Evolutionary conservation across 306 rosid species (phyloP), one percentile per base, ranked within the genome.

Genomic region (Nissolia schottii): DNA sequence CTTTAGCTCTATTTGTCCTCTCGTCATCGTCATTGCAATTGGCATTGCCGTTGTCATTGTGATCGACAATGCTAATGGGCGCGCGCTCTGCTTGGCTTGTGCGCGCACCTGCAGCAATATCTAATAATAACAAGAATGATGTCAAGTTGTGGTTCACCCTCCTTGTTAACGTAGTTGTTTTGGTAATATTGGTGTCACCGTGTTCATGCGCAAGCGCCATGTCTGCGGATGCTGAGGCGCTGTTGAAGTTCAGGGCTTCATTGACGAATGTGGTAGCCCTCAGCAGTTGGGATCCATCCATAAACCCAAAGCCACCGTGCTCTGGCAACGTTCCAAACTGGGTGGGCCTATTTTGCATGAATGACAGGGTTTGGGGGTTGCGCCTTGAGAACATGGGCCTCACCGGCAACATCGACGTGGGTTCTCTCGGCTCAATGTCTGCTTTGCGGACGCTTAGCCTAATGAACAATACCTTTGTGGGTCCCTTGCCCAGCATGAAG

Each of bases 381-480:
- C 84, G 80, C 15, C 93, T 94, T 1, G 96, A 89, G 69, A 81
- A 50, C 70, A 75, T 85, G 84, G 93, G 90, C 0, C 88, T 94
- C n/a, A 77, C 53, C 10, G 99, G 97, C 13, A 71, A 2, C 25
- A 71, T 90, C 2, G 81, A 89, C 20, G 2, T 91, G 11, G 63
- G 43, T 2, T 41, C 88, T 50, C 85, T 94, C 0, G 55, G 32
- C 16, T 27, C 77, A n/a, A 38, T 89, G 69, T 57, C 87, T 0
- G 68, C 32, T 16, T 73, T 94, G 51, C 67, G 87, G 14, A 62
- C 84, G 0, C 2, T 94, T 5, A 86, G 96, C 85, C 67, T 94
- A 43, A 88, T 85, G 99, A 94, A 91, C 79, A 94, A 94, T 60
- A 82, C 95, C 5, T 85, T 94, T 62, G 76, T 43, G 9, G 99